Conservation (phyloP, 805 yeast species). For the Vanderwaltozyma tropicalis region DNA sequence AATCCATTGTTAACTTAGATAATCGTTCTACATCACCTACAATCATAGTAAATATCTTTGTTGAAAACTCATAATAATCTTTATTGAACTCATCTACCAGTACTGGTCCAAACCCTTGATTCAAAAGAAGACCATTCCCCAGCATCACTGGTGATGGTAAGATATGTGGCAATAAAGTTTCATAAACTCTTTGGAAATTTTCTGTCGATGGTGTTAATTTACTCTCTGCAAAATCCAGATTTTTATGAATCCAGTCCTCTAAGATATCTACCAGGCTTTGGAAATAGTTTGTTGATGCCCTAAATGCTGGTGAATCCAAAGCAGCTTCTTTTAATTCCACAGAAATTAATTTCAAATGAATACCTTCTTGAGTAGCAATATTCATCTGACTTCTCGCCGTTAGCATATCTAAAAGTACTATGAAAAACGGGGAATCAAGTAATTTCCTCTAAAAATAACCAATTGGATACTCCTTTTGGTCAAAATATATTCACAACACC, state of each 20-base stretch:
- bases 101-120: constrained; percentile 53
- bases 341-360: constrained; percentile 7
- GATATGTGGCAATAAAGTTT: constrained; percentile 37
- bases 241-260: constrained; percentile 53
- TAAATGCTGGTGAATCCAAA: constrained; percentile 61
- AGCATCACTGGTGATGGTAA: constrained; percentile 37
- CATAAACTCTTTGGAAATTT: constrained; percentile 38
- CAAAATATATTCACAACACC: too few species aligned
- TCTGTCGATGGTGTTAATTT: constrained; percentile 33
- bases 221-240: constrained; percentile 32
- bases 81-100: constrained; percentile 12
- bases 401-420: too few species aligned
- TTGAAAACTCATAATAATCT: constrained; percentile 12
- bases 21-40: constrained; percentile 10
- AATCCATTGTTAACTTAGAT: constrained; percentile 6
- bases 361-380: neutral
- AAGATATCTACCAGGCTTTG: constrained; percentile 49
- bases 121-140: constrained; percentile 48
- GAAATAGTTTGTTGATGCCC: constrained; percentile 61
- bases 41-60: constrained; percentile 7
- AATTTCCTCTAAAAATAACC: too few species aligned
- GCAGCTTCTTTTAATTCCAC: constrained; percentile 15
- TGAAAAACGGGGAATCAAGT: too few species aligned
- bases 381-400: too few species aligned
- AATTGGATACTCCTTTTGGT: too few species aligned